Base-by-base conservation (phyloP, 208 protist genomes). In the Leishmania tropica region DNA sequence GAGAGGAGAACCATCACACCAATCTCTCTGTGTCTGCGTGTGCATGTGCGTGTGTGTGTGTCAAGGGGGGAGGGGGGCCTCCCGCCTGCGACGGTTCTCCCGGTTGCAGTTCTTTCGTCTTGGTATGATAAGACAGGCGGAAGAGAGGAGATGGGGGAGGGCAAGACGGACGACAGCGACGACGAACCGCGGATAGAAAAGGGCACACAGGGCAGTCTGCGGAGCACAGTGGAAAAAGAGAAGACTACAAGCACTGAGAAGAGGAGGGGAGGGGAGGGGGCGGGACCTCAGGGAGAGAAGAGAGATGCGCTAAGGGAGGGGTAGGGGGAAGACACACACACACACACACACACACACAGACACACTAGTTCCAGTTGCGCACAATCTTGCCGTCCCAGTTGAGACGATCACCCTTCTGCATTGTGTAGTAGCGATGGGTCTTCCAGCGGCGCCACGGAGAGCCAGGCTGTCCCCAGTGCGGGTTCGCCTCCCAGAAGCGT, bases 341-440 rank as follows among this genome's bases (percentile, higher is more conserved):
- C 13, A 0, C 71, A 73, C 19, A 40, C 47, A 35, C 42, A 56
- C 0, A 75, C 47, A 19, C 8, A n/a, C n/a, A n/a, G n/a, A 75
- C 17, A 2, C 47, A 75, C 42, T 90, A 97, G 80, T 96, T 96
- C 92, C 91, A 97, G 84, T 96, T 97, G 51, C 94, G 90, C 24
- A 96, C 93, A 81, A 96, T 96, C 87, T 96, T 96, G 58, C 93
- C 93, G 48, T 97, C 93, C 93, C 92, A 96, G 81, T 96, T 96
- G 47, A 98, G 88, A 45, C 89, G 85, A 68, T 96, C 93, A 13
- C 93, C 92, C 86, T 98, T 96, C 84, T 97, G 92, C 92, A 98
- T 96, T 7, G 91, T 94, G 87, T 97, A 97, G 91, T 97, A 98
- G 64, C 92, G 87, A 85, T 96, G 92, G 19, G 90, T 96, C 87